Percentiles rank a stretch among this genome's conserved stretches.
These are phyloP conservation scores for Mayamaea pseudoterrestris DNA, from an alignment of 108 stramenopile genomes.

Conservation along the genomic window DNA sequence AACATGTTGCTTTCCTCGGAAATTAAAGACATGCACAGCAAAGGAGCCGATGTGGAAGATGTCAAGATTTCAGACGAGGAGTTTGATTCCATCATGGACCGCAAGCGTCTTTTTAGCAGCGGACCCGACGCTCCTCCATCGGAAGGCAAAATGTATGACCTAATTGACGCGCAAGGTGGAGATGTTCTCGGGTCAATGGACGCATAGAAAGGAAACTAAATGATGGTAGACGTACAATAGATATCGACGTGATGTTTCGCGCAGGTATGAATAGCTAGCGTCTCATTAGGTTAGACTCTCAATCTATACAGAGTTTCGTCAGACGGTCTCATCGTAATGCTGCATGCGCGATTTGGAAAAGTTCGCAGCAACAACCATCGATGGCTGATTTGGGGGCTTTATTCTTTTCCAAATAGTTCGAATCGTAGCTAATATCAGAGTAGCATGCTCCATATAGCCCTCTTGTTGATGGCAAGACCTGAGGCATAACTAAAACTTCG, in stretches of 20 bases:
- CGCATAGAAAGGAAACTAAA: neutral
- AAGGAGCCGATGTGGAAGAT: slow-evolving; percentile 55
- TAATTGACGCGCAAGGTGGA: slow-evolving; percentile 60
- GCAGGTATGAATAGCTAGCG: slow-evolving; percentile 6
- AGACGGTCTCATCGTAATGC: no score
- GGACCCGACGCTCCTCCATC: slow-evolving; percentile 51
- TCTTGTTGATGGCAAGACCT: no score
- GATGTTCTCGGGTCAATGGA: slow-evolving; percentile 53
- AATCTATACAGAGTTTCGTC: no score
- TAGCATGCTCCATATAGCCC: no score
- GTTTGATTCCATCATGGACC: slow-evolving; percentile 79
- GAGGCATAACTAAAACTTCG: no score
- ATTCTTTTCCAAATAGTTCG: no score
- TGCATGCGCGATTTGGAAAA: no score
- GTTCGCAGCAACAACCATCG: no score
- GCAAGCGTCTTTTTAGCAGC: slow-evolving; percentile 61
- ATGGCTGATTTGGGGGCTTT: no score
- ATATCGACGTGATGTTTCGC: slow-evolving; percentile 4
- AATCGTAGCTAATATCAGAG: no score
- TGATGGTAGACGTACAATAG: neutral
- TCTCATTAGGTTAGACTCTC: no score
- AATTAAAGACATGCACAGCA: slow-evolving; percentile 75
- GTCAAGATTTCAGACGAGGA: slow-evolving; percentile 80
- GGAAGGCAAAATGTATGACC: slow-evolving; percentile 88
- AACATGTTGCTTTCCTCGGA: slow-evolving; percentile 72